Evolutionary conservation across 176 grass and related monocot species (phyloP), one percentile per base, ranked within the genome.

Genomic region (Avena insularis): DNA sequence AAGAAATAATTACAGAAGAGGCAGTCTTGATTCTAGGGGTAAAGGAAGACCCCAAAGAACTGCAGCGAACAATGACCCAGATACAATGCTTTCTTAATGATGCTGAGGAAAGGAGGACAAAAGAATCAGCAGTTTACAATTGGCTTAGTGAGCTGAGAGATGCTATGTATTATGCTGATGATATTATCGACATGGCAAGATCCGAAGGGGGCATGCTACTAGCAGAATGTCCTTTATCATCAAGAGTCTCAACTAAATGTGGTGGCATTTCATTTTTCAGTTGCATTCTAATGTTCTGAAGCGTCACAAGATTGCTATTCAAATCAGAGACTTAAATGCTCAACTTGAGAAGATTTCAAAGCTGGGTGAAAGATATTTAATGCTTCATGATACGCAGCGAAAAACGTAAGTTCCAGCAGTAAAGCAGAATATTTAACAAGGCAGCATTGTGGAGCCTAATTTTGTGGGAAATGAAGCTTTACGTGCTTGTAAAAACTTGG

Each of bases 141-240:
- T 93, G 88, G 91, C 46, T 88, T 71, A 61, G 51, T 58, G 81
- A 93, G 17, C n/a, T 90, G 2, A 86, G 70, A 69, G 85, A 93
- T 87, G 48, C 86, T 12, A 90, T 90, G 71, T 87, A 90, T 21
- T 79, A 93, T 16, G 85, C 82, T 19, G 88, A 88, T 21, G 88
- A 90, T 77, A 85, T 93, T 15, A 74, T 90, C 1, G 91, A 93
- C 53, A 19, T 71, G 48, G 87, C 66, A 10, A 85, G 49, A 71
- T 79, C 38, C 4, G 62, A 88, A 79, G 82, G 78, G 71, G 10
- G 49, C 10, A 81, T 79, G 27, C 63, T 72, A 17, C 47, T 65
- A 20, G 33, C 56, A 3, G 71, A 87, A 14, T 3, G 4, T 13
- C 5, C 75, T 9, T 56, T 80, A 15, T 79, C 79, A 25, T 79